Evolutionary conservation across 1,139 yeast genomes (phyloP).

Genomic region (Suhomyces coccinellae): DNA sequence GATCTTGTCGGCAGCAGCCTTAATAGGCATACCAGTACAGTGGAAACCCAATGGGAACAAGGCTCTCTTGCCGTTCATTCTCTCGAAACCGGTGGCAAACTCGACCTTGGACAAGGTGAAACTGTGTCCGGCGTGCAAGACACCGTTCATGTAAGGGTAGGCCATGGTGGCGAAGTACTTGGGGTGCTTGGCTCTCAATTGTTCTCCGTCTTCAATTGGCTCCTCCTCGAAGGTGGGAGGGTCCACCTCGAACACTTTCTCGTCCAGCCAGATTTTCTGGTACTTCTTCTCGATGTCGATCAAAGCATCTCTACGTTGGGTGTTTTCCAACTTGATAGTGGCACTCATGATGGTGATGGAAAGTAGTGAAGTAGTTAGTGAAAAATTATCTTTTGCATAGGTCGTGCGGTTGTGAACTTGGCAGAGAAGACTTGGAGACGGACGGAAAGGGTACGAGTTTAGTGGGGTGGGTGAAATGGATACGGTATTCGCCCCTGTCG

Average conservation of each 20-base stretch:
- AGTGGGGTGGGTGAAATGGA: no score
- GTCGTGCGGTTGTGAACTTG: conserved; percentile 3
- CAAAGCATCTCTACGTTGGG: conserved; percentile 91
- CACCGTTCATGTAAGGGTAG: conserved; percentile 99
- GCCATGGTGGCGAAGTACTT: conserved; percentile 95
- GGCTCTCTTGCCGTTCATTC: conserved; percentile 92
- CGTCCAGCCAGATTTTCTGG: conserved; percentile 84
- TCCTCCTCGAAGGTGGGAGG: conserved; percentile 77
- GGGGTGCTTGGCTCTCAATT: conserved; percentile 75
- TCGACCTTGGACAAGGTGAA: conserved; percentile 95
- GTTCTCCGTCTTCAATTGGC: conserved; percentile 62
- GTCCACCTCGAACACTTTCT: conserved; percentile 78
- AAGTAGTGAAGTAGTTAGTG: neutral
- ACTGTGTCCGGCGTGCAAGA: conserved; percentile 95
- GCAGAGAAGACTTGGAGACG: no score
- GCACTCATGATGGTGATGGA: conserved; percentile 36
- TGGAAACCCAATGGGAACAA: conserved; percentile 97
- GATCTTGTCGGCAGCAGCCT: conserved; percentile 94
- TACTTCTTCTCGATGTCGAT: conserved; percentile 87
- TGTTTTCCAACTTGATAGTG: conserved; percentile 49
- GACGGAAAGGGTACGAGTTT: no score
- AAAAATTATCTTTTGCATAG: conserved; percentile 5
- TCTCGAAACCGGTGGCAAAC: conserved; percentile 89
- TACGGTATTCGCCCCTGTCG: no score
- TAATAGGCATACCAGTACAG: conserved; percentile 99